Evolutionary conservation across 2,329 filamentous ascomycete genomes (phyloP), one percentile per base, ranked within the genome.

Genomic region (Uncinocarpus reesii): DNA sequence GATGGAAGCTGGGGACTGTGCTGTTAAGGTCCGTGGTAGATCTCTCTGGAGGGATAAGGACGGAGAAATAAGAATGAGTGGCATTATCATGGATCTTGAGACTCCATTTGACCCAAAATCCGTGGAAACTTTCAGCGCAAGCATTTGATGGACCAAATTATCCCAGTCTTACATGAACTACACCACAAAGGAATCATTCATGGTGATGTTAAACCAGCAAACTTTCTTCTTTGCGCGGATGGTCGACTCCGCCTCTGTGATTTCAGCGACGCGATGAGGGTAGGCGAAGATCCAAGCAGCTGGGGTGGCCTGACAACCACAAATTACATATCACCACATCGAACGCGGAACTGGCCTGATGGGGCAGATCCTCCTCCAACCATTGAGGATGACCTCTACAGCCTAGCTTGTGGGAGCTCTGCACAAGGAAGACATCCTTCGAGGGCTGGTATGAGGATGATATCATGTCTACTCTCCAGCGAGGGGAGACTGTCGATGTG

Each of bases 81-180:
- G 50, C 16, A 36, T 46, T 16, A 46, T 52, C 16, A 35, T 52
- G 41, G 28, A 40, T 23, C 36, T 49, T 29, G 50, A 37, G 41
- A 52, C 42, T 18, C 47, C 47, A 23, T 49, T 49, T 46, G 42
- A 52, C 21, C 50, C 47, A 31, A 52, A 52, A 49, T 23, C 40
- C 11, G 42, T 42, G 20, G 35, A 52, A 28, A 13, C 18, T 44
- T 31, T 34, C 40, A 47, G 43, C 31, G 37, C 43, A 50, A 32
- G 32, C 7, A 16, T 18, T 37, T 43, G 20, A 47, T 50, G 31
- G 28, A 42, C 31, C 43, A 47, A 43, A 50, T 50, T 7, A 42
- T 38, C 24, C 47, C 37, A 28, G 34, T 47, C 26, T 26, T 47
- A 26, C 42, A 29, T 7, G 18, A 47, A 42, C 21, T 48, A 26